A percentile compares a stretch with the other conserved stretches of the same genome.
Evolutionary conservation across 106 monocot species (phyloP).

Genomic region (Dendrobium nobile): DNA sequence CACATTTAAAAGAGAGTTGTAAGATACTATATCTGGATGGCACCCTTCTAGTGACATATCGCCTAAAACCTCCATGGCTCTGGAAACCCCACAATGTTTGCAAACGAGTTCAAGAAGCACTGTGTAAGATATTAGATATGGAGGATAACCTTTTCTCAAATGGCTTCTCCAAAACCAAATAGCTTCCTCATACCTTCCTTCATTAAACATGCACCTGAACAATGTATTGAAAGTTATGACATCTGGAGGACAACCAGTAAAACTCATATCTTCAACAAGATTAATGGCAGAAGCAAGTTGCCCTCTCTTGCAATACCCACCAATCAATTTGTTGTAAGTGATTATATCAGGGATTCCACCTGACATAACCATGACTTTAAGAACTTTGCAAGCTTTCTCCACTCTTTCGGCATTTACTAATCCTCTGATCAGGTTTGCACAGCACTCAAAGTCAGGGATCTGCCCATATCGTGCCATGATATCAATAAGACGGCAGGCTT

Average conservation of each 20-base stretch:
- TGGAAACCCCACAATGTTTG: constrained; percentile 38
- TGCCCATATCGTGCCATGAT: constrained; percentile 68
- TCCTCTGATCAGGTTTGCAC: constrained; percentile 48
- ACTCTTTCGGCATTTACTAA: constrained; percentile 40
- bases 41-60: constrained; percentile 65
- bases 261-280: constrained; percentile 53
- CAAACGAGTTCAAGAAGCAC: constrained; percentile 64
- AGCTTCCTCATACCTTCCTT: constrained; percentile 39
- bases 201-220: constrained; percentile 47
- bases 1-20: constrained; percentile 58
- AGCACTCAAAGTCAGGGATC: constrained; percentile 50
- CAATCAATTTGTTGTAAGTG: constrained; percentile 73
- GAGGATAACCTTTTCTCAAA: constrained; percentile 46
- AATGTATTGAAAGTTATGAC: constrained; percentile 69
- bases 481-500: constrained; percentile 57
- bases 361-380: constrained; percentile 50
- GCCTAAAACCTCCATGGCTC: constrained; percentile 48
- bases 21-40: constrained; percentile 67
- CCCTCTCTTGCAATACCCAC: constrained; percentile 50
- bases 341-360: constrained; percentile 68
- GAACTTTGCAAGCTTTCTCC: constrained; percentile 41
- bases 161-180: constrained; percentile 59
- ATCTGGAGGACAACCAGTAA: constrained; percentile 60
- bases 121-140: constrained; percentile 58
- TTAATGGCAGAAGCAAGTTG: constrained; percentile 31